These are phyloP conservation scores for Globisporangium perplexum DNA, from an alignment of 352 stramenopile genomes.

Conservation along the genomic window DNA sequence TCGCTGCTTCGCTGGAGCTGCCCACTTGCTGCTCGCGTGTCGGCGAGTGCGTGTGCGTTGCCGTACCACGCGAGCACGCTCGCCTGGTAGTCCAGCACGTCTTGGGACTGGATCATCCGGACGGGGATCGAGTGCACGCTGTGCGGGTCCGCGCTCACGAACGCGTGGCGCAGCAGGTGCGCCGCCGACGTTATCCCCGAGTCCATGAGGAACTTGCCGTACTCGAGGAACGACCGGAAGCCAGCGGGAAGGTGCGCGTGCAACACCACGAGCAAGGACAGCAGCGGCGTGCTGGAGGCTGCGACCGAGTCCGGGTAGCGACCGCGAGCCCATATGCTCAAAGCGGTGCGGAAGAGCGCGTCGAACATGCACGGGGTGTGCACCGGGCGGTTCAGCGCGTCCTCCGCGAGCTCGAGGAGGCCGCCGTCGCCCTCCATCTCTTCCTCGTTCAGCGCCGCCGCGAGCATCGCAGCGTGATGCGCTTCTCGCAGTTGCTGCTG, in stretches of 20 bases:
- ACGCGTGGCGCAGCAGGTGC: slow-evolving; percentile 51
- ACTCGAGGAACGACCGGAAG: slow-evolving; percentile 61
- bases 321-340: slow-evolving; percentile 32
- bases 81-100: slow-evolving; percentile 11
- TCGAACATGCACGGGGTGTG: slow-evolving; percentile 13
- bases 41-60: slow-evolving; percentile 8
- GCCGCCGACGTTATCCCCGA: slow-evolving; percentile 27
- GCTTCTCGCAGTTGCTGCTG: slow-evolving; percentile 6
- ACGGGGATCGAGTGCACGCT: slow-evolving; percentile 1
- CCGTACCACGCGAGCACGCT: slow-evolving; percentile 27
- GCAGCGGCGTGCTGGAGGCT: slow-evolving; percentile 17
- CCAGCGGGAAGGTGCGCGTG: slow-evolving; percentile 25
- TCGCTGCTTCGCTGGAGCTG: background rate
- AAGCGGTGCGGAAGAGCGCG: slow-evolving; percentile 33
- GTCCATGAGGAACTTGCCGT: slow-evolving; percentile 49
- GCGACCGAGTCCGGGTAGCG: slow-evolving; percentile 27
- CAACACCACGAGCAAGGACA: slow-evolving; percentile 30
- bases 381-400: slow-evolving; percentile 4
- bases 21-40: background rate
- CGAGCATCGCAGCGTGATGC: slow-evolving; percentile 10
- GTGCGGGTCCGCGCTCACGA: slow-evolving; percentile 14
- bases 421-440: slow-evolving; percentile 1
- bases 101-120: slow-evolving; percentile 4
- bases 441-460: slow-evolving; percentile 9
- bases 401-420: background rate